Percentiles rank a stretch among this genome's conserved stretches.
Evolutionary conservation across 1,284 basidiomycete species (phyloP).

Genomic region (Puccinia hordei): DNA sequence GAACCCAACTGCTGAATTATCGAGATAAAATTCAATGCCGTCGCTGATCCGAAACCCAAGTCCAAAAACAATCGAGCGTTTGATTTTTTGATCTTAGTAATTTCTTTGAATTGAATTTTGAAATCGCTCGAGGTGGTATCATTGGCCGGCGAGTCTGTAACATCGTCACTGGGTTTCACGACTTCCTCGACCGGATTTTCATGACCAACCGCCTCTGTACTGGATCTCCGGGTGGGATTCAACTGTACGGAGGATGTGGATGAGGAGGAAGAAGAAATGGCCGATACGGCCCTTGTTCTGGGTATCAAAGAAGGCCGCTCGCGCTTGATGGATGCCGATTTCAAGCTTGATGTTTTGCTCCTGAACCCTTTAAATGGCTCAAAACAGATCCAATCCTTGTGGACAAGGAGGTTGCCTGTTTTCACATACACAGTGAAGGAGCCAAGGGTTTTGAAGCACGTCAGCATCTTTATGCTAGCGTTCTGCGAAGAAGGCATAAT

Average conservation of each 20-base stretch:
- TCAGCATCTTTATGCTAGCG: not conserved
- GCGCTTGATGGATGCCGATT: constrained; percentile 4
- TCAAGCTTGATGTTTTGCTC: constrained; percentile 12
- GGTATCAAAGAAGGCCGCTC: not conserved
- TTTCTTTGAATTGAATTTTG: not conserved
- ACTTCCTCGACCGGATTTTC: not conserved
- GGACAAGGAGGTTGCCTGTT: constrained; percentile 26
- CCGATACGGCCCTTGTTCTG: not conserved
- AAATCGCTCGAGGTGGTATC: not conserved
- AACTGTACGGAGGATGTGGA: not conserved
- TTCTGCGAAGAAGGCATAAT: not conserved
- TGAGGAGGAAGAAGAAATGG: constrained; percentile 3
- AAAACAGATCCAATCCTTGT: constrained; percentile 32
- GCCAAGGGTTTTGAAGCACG: not conserved
- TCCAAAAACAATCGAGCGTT: constrained; percentile 22
- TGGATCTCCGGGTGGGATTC: not conserved
- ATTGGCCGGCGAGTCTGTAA: not conserved
- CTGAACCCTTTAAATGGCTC: constrained; percentile 46
- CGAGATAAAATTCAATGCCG: constrained; percentile 38
- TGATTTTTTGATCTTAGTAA: constrained; percentile 35
- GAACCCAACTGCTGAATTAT: constrained; percentile 32
- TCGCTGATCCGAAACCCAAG: constrained; percentile 38
- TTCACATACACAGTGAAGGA: not conserved
- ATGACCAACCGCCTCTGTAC: not conserved
- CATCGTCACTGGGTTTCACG: not conserved